A percentile compares a stretch with the other conserved stretches of the same genome.
These are phyloP conservation scores for Luffa aegyptiaca DNA, from an alignment of 306 rosid species.

Conservation along the genomic window DNA sequence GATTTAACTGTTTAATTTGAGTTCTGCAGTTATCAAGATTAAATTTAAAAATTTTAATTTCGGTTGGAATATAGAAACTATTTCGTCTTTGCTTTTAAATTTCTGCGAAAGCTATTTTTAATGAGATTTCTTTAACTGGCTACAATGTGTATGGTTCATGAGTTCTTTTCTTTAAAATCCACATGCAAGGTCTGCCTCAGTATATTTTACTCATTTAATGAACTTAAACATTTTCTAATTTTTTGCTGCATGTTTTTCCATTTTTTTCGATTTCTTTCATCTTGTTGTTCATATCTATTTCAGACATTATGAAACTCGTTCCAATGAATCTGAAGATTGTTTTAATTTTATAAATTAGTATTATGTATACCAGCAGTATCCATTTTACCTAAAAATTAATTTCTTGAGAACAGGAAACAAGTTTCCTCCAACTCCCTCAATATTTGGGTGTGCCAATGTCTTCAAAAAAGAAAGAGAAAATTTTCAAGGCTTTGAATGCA, in stretches of 20 bases:
- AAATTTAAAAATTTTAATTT: neutral
- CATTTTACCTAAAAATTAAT: neutral
- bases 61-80: neutral
- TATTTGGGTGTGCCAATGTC: constrained; percentile 28
- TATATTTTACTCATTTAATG: neutral
- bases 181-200: neutral
- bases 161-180: neutral
- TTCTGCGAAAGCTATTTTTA: no score
- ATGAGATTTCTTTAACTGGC: no score
- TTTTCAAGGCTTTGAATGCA: constrained; percentile 32
- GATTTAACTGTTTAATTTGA: neutral
- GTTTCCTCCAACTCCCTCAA: neutral
- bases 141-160: neutral
- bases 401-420: neutral
- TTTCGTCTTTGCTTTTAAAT: neutral
- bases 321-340: neutral
- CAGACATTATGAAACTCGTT: neutral
- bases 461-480: constrained; percentile 23
- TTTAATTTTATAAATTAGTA: neutral
- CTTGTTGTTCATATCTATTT: neutral
- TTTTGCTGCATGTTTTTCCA: neutral
- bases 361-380: neutral
- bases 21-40: neutral
- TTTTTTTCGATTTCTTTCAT: neutral
- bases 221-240: neutral